Conservation (phyloP, 805 yeast species). For the Yarrowia divulgata region DNA sequence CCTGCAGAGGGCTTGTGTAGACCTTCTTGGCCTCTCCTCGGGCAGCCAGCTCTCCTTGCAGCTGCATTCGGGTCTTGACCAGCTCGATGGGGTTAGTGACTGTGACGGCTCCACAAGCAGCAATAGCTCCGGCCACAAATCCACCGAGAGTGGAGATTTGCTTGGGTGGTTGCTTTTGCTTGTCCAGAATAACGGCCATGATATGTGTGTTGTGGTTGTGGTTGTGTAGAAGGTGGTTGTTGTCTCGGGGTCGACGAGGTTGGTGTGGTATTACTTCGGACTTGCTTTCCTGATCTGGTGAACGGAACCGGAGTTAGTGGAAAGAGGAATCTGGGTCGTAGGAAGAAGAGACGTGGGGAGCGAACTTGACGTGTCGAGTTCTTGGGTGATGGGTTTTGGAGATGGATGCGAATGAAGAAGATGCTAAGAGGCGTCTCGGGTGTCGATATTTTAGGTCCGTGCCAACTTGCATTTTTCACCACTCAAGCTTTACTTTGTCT, state of each 20-base stretch:
- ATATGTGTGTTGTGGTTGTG: conserved; percentile 4
- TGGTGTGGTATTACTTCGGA: conserved; percentile 19
- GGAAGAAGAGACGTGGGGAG: neutral
- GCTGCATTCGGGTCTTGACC: conserved; percentile 93
- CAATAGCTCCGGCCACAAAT: conserved; percentile 87
- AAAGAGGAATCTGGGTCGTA: neutral
- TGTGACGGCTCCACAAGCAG: conserved; percentile 98
- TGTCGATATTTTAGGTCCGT: conserved; percentile 37
- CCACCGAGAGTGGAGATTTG: conserved; percentile 60
- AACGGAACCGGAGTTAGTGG: conserved; percentile 2
- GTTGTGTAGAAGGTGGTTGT: neutral
- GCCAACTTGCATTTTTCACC: conserved; percentile 32
- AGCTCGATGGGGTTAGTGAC: conserved; percentile 95
- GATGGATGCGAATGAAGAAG: conserved; percentile 16
- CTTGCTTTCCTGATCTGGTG: conserved; percentile 22
- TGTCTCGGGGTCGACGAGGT: conserved; percentile 7
- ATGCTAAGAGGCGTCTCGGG: conserved; percentile 14
- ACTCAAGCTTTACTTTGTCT: conserved; percentile 28
- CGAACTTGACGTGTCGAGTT: neutral
- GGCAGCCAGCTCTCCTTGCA: conserved; percentile 87
- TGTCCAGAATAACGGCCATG: conserved; percentile 11
- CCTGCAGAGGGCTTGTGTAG: conserved; percentile 88
- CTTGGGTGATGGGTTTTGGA: neutral
- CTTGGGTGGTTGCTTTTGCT: conserved; percentile 12
- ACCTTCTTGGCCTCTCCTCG: conserved; percentile 57